These are phyloP conservation scores for Mycena alexandri DNA, from an alignment of 768 basidiomycete genomes.

Conservation along the genomic window DNA sequence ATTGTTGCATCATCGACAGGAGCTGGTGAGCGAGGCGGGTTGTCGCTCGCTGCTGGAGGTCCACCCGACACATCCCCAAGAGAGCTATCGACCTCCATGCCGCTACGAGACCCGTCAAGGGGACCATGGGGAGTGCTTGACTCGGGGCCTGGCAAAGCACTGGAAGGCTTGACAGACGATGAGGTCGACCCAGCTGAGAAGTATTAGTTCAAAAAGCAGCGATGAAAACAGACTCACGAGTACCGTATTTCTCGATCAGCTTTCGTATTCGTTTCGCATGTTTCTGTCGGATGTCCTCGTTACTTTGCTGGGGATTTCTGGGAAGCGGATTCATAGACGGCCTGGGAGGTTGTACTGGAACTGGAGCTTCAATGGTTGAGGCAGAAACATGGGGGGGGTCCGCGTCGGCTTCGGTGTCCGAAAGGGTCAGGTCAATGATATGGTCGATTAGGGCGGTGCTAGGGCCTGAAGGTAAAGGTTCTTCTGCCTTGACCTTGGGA, in stretches of 20 bases:
- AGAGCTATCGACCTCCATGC: neutral
- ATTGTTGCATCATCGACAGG: neutral
- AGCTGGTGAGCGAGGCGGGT: neutral
- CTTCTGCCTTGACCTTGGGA: constrained; percentile 2
- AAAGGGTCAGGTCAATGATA: constrained; percentile 20
- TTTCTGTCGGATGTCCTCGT: neutral
- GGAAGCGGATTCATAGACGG: neutral
- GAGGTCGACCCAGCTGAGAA: neutral
- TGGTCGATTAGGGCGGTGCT: neutral
- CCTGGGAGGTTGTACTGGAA: neutral
- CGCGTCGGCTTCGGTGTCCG: constrained; percentile 14
- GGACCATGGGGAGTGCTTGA: neutral
- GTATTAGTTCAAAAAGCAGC: neutral
- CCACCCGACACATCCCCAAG: neutral
- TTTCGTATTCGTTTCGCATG: neutral
- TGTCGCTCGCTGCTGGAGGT: neutral
- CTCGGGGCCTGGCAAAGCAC: neutral
- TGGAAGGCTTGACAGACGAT: neutral
- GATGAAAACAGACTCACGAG: neutral
- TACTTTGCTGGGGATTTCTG: neutral
- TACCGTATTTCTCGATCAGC: neutral
- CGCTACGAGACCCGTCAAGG: neutral
- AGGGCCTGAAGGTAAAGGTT: neutral
- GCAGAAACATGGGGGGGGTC: neutral
- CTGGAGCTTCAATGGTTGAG: neutral